A percentile compares a stretch with the other conserved stretches of the same genome.
Evolutionary conservation across 2,329 filamentous ascomycete species (phyloP).

Genomic region (Trichoderma cornu-damae): DNA sequence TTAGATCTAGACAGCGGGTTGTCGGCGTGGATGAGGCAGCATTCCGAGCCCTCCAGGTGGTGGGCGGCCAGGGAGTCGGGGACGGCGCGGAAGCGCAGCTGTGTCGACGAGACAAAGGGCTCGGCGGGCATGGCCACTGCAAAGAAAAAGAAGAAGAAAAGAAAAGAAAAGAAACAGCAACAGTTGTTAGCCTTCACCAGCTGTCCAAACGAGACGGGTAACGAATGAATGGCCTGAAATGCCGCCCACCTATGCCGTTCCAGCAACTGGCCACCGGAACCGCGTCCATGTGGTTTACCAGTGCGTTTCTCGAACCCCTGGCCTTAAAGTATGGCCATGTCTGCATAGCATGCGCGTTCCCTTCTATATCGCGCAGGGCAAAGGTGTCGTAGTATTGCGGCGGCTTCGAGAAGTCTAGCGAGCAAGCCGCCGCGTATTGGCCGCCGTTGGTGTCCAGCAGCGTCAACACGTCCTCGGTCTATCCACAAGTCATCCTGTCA

Average conservation of each 20-base stretch:
- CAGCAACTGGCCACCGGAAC: constrained; percentile 44
- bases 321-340: constrained; percentile 57
- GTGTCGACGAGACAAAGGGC: constrained; percentile 46
- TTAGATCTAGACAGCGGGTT: constrained; percentile 50
- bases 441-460: constrained; percentile 54
- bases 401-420: constrained; percentile 53
- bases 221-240: not conserved
- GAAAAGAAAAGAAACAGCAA: too few relatives aligned
- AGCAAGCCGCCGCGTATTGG: constrained; percentile 57
- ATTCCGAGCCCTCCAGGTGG: constrained; percentile 73
- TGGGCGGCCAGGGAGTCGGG: constrained; percentile 54
- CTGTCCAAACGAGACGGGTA: too few relatives aligned
- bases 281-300: constrained; percentile 45
- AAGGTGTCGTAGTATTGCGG: constrained; percentile 59
- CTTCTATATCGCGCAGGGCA: constrained; percentile 51
- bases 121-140: constrained; percentile 47
- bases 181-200: not conserved
- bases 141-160: not conserved
- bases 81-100: constrained; percentile 58
- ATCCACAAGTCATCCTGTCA: not conserved
- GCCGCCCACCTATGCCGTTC: constrained; percentile 39
- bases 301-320: constrained; percentile 45
- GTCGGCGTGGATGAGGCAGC: constrained; percentile 71
- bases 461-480: constrained; percentile 51
- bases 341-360: constrained; percentile 46